Conservation (phyloP, 2,329 filamentous ascomycete species). For the Cladosporium halotolerans region DNA sequence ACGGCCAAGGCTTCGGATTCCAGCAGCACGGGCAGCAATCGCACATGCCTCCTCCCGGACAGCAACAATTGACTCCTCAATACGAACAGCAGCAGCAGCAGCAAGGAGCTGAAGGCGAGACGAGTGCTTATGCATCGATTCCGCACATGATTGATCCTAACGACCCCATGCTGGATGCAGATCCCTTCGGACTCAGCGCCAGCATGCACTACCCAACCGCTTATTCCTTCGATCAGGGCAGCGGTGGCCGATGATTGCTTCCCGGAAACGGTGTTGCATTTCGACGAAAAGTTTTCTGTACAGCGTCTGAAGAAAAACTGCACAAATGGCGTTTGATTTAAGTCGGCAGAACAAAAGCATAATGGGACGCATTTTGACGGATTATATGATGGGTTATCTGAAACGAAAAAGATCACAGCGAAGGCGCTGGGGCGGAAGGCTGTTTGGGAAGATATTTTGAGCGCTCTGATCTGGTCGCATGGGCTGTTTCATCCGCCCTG, state of each 20-base stretch:
- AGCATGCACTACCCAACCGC: constrained; percentile 92
- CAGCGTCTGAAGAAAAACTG: neutral
- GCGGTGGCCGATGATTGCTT: constrained; percentile 1
- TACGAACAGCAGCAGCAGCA: constrained; percentile 11
- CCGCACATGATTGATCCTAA: constrained; percentile 59
- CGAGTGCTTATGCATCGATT: constrained; percentile 4
- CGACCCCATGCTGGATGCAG: constrained; percentile 83
- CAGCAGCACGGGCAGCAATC: constrained; percentile 15
- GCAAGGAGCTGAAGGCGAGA: constrained; percentile 14
- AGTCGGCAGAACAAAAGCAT: constrained; percentile 1
- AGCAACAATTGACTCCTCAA: constrained; percentile 14
- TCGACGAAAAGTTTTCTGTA: constrained; percentile 1
- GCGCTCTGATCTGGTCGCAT: neutral
- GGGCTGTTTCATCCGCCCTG: neutral
- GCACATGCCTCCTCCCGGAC: constrained; percentile 19
- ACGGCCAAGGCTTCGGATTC: constrained; percentile 12
- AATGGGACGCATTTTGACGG: constrained; percentile 1
- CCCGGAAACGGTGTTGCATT: neutral
- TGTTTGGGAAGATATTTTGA: neutral
- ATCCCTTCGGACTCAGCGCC: constrained; percentile 86
- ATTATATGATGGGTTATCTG: neutral
- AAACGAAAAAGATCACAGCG: constrained; percentile 1
- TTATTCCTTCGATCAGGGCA: constrained; percentile 42
- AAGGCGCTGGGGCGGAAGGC: neutral
- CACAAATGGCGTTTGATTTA: constrained; percentile 6